Base-by-base conservation (phyloP, 805 yeast species). In the Ogataea corticis region DNA sequence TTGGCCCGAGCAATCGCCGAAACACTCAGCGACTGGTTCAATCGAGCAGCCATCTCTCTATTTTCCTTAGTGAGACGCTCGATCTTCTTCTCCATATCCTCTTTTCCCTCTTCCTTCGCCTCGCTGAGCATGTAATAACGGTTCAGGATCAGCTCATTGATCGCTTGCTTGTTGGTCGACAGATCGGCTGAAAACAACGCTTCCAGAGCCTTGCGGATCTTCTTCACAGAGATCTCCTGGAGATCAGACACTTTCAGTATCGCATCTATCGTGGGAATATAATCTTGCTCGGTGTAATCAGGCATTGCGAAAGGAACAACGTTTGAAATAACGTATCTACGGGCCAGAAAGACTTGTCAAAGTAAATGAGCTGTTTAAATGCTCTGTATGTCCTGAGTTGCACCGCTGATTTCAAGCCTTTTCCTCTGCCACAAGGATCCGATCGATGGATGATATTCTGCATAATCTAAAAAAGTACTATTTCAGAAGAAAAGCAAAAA, bases 191-290 rank as follows among this genome's bases (percentile, higher is more conserved):
- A 77, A 56, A 82, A 85, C 27, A 87, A 68, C 49, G 79, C 86
- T 59, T 83, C 88, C n/a, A 87, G 57, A 0, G 91, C 92, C 48
- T 75, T 73, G 49, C 95, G 70, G 18, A 87, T 79, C 59, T 78
- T 76, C 62, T 84, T 85, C 6, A 85, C 89, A 0, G 91, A 79
- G 13, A 87, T 80, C 49, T 77, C 72, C 48, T 83, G 83, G 27
- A 85, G 71, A 55, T 87, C 85, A 1, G 91, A 79, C 6, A 80
- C 90, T 40, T 82, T 70, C 30, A 87, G 65, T 10, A 87, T 85
- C 1, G 95, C 86, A 60, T 84, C 90, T 30, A 85, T 82, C 50
- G 83, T 80, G 2, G 88, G 85, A 6, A 73, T 64, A 51, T 76
- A 82, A 47, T 73, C 66, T 11, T 42, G 38, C 13, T 50, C 48